These are phyloP conservation scores for Nicotiana attenuata DNA, from an alignment of 257 asterid genomes.

Conservation along the genomic window DNA sequence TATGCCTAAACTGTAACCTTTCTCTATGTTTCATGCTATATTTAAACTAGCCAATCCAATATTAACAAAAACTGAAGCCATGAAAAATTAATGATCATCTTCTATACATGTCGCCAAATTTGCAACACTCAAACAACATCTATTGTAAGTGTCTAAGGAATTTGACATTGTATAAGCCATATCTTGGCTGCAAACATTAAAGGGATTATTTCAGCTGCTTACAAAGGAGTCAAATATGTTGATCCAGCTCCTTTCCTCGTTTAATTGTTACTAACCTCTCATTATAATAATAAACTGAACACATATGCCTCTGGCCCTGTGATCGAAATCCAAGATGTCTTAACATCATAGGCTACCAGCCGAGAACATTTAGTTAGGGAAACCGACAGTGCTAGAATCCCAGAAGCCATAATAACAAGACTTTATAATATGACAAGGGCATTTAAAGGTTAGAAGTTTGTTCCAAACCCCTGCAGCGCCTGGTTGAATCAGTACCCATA, in stretches of 20 bases:
- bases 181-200: constrained; percentile 3
- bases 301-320: neutral
- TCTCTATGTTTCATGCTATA: neutral
- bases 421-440: neutral
- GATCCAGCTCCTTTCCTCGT: neutral
- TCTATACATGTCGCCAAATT: neutral
- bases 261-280: neutral
- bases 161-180: constrained; percentile 9
- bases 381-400: neutral
- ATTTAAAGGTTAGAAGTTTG: neutral
- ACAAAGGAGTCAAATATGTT: neutral
- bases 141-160: neutral
- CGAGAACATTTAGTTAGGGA: neutral
- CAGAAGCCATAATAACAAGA: neutral
- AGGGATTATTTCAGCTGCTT: neutral
- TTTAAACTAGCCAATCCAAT: neutral
- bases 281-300: neutral
- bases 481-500: neutral
- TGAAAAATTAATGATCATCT: neutral
- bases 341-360: neutral
- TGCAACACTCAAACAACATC: neutral
- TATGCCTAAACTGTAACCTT: neutral
- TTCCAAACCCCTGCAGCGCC: neutral
- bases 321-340: neutral
- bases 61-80: neutral